Evolutionary conservation across 2,329 filamentous ascomycete genomes (phyloP), one percentile per base, ranked within the genome.

Genomic region (Fusarium sp.): DNA sequence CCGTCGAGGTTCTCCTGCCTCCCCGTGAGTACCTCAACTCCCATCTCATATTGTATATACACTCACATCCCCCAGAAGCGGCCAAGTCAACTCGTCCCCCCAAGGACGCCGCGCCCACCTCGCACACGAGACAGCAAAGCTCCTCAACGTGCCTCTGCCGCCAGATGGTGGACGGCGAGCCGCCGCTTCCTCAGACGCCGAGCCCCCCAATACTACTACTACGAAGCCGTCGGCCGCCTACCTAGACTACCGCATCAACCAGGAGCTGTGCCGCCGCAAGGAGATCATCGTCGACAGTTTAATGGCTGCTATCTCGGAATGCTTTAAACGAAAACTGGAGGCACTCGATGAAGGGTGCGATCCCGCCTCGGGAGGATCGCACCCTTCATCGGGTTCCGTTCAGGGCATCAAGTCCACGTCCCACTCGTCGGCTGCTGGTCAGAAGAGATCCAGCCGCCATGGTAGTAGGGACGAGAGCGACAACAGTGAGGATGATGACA

Each of bases 381-480:
- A 66, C 10, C 56, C 62, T 40, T 72, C 76, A 29, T 76, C 76
- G 60, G 67, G 71, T 65, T 68, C 60, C 60, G 65, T 64, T 62
- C 64, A 69, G 72, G 24, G 62, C 67, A 68, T 62, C 47, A 62
- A 63, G 35, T 60, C 31, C 57, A 57, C 59, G 29, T 57, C 64
- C 34, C 68, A 60, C 35, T 54, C 70, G 27, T 38, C 35, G 20
- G 56, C 56, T 27, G 60, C 67, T 20, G 71, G 74, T 14, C 69
- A 77, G 22, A 75, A 76, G 69, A 72, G 75, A 20, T 67, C 56
- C 20, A 66, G 68, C 40, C 65, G 64, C 1, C 62, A 72, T 27
- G 65, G 68, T 6, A 69, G 71, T n/a, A 54, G 66, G 24, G 77
- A 79, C 52, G 81, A 79, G 8, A 78, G 80, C n/a, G 76, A 80